Evolutionary conservation across 1,284 basidiomycete species (phyloP), one percentile per base, ranked within the genome.

Genomic region (Cryptococcus sp.): DNA sequence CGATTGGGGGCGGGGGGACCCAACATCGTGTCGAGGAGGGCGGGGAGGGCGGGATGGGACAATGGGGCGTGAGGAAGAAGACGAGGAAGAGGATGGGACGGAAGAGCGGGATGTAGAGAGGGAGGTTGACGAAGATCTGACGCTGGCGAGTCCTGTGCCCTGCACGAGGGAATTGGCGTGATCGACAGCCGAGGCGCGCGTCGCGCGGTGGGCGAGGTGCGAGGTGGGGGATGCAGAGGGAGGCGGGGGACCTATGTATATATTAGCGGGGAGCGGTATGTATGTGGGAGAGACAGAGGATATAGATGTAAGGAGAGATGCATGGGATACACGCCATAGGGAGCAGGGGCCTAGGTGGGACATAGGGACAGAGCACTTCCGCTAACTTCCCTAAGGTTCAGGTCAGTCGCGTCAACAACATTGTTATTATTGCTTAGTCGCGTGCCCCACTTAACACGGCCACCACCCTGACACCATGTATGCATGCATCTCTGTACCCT

Each of bases 1-100:
- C 63, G 63, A 55, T 74, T 72, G 9, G 72, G 69, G n/a, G 63
- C 62, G 13, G 70, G 63, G 1, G 66, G 53, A 18, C 47, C 53
- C 47, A 45, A 57, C 63, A 67, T 67, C 13, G 56, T 52, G 62
- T 21, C 40, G n/a, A 37, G 23, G 52, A 39, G 18, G 42, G 39
- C 21, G 16, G 48, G n/a, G 46, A 13, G 46, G 33, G 2, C 15
- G 46, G 15, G 18, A 5, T 4, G 8, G 20, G 21, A 35, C 46
- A 47, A 23, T n/a, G n/a, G 20, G 33, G 23, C 9, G 9, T 33
- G 28, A 33, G 9, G 28, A 9, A 24, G n/a, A 11, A 13, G 46
- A 38, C 18, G 48, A 13, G 16, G 39, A 16, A 16, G 18, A 24
- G n/a, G 5, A 24, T 20, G 45, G 16, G 24, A 9, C 7, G 45